Conservation (phyloP, 495 filamentous ascomycete genomes). For the Talaromyces trachyspermus region DNA sequence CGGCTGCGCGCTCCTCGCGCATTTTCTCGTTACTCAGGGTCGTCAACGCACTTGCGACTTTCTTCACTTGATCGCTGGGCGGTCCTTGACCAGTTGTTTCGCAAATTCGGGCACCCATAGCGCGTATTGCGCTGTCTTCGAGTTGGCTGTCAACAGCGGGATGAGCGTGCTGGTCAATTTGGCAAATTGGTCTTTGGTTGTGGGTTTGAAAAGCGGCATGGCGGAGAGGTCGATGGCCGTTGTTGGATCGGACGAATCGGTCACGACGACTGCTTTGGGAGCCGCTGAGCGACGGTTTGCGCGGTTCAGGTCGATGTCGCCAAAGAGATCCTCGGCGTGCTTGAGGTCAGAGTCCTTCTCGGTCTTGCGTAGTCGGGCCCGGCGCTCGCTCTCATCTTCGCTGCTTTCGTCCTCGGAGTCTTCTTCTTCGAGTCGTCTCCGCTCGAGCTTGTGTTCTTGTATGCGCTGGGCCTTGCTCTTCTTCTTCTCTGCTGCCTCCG, state of each 20-base stretch:
- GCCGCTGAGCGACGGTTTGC: slow-evolving; percentile 51
- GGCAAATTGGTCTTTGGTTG: slow-evolving; percentile 76
- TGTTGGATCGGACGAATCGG: slow-evolving; percentile 62
- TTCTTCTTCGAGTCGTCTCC: slow-evolving; percentile 34
- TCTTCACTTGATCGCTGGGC: slow-evolving; percentile 87
- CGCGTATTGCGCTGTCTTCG: slow-evolving; percentile 84
- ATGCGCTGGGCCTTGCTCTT: slow-evolving; percentile 85
- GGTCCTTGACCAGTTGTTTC: slow-evolving; percentile 84
- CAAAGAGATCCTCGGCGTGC: slow-evolving; percentile 90
- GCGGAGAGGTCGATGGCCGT: slow-evolving; percentile 71
- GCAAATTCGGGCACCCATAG: slow-evolving; percentile 86
- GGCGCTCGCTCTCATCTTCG: slow-evolving; percentile 63
- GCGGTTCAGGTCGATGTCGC: slow-evolving; percentile 62
- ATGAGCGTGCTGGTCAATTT: slow-evolving; percentile 64
- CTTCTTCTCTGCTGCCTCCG: slow-evolving; percentile 86
- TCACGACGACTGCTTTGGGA: slow-evolving; percentile 54
- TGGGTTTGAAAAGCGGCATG: slow-evolving; percentile 81
- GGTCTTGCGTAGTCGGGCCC: slow-evolving; percentile 63
- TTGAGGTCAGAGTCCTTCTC: slow-evolving; percentile 86
- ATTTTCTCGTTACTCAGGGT: slow-evolving; percentile 93
- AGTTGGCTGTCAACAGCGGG: slow-evolving; percentile 63
- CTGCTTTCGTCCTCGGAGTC: slow-evolving; percentile 51
- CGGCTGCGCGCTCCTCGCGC: slow-evolving; percentile 93
- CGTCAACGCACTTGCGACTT: slow-evolving; percentile 77
- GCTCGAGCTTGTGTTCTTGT: slow-evolving; percentile 58